Evolutionary conservation across 345 rosid species (phyloP), one percentile per base, ranked within the genome.

Genomic region (Eucalyptus pauciflora): DNA sequence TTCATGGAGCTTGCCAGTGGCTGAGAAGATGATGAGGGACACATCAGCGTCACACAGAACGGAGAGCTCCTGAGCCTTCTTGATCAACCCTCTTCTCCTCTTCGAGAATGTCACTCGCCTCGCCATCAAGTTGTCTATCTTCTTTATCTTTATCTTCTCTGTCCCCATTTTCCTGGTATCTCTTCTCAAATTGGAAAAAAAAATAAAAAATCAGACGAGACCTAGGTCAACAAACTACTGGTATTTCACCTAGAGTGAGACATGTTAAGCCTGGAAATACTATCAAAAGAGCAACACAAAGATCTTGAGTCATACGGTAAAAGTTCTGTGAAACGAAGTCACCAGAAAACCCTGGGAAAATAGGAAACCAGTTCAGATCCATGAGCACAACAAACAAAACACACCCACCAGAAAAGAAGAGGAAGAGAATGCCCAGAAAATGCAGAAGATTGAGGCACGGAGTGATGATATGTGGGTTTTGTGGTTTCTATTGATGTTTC

Each of bases 401-500:
- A 24, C 64, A 24, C 64, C 14, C 64, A 58, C 64, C 29, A 58
- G 13, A 58, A 25, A 24, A 25, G 14, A 58, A 54, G 60, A 54
- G 25, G 60, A 54, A 54, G 27, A 54, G 0, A 58, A 58, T 58
- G n/a, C n/a, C 13, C n/a, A 58, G 64, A 58, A 25, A 10, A 5
- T 58, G n/a, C 14, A 58, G 13, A 58, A 25, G 25, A 58, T 24
- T 24, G 64, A 58, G 64, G 64, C 1, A 58, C 0, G 64, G 64
- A 58, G n/a, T 58, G n/a, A 58, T 0, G 64, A 58, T 58, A 11
- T 10, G 64, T 58, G 6, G 89, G 93, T 93, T 50, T 93, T 94
- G 92, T 92, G 93, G 92, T 60, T 94, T 90, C 94, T 94, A 93
- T 91, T 93, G 87, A 92, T 94, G 90, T 90, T 94, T 90, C 94